These are phyloP conservation scores for Saturnispora serradocipensis DNA, from an alignment of 805 yeast genomes.

Conservation along the genomic window DNA sequence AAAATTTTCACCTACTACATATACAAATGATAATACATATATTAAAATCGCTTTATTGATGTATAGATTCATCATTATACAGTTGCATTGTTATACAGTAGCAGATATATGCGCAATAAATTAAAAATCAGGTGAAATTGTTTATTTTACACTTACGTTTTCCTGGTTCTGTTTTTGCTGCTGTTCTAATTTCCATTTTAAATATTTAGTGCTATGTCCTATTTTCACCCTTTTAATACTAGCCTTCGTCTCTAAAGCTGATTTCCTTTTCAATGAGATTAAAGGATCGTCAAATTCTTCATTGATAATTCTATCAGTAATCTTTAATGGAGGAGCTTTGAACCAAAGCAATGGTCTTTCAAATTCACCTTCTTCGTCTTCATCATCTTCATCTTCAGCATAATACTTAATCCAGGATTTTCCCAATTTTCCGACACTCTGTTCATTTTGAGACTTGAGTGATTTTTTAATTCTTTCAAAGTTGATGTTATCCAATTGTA, in stretches of 20 bases:
- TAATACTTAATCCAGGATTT: neutral
- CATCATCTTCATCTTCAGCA: neutral
- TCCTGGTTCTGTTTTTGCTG: slow-evolving; percentile 5
- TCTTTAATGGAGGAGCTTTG: slow-evolving; percentile 52
- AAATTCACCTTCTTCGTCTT: neutral
- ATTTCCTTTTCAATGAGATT: slow-evolving; percentile 6
- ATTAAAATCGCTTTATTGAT: neutral
- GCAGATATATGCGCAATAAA: neutral
- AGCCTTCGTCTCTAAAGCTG: slow-evolving; percentile 4
- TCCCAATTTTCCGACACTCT: slow-evolving; percentile 1
- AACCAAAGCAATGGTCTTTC: slow-evolving; percentile 48
- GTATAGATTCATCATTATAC: neutral
- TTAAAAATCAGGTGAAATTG: neutral
- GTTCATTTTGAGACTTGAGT: slow-evolving; percentile 12
- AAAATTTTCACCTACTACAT: neutral
- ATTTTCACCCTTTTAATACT: slow-evolving; percentile 32
- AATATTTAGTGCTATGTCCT: slow-evolving; percentile 68
- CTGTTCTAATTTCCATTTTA: slow-evolving; percentile 43
- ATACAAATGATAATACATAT: neutral
- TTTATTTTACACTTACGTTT: neutral
- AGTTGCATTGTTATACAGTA: neutral
- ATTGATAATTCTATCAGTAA: slow-evolving; percentile 32
- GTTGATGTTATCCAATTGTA: slow-evolving; percentile 26
- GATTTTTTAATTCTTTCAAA: slow-evolving; percentile 21
- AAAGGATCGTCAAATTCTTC: slow-evolving; percentile 13